Base-by-base conservation (phyloP, 352 stramenopile species). In the Globisporangium cederbergense region DNA sequence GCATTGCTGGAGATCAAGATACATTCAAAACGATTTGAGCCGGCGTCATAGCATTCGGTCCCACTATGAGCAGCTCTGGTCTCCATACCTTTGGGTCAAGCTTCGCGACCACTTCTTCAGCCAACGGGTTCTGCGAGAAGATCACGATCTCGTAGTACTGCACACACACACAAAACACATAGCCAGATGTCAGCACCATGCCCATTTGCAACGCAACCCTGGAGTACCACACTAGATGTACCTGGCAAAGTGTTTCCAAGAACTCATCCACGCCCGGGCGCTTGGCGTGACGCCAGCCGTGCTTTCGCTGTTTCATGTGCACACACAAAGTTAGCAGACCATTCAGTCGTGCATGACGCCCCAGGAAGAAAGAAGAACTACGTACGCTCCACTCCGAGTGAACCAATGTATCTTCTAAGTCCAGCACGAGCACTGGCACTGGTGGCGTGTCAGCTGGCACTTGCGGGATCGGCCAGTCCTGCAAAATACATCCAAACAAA, bases 331-430 rank as follows among this genome's bases (percentile, higher is more conserved):
- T 50, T 25, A 54, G 49, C 45, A 10, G 40, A 60, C 10, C 36
- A 61, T 52, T 30, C 5, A 46, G 14, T 46, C 40, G 4, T 46
- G 40, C 40, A 62, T 32, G 0, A 45, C 11, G 54, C 20, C 57
- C 40, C 34, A 16, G 13, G 7, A 34, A 0, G 28, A 30, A 71
- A 71, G 18, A 55, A 60, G n/a, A 28, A 16, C 7, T 2, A 88
- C 87, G 67, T 91, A 96, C 85, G 70, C 79, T 92, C 87, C 85
- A 96, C 62, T 96, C 87, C 10, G 87, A 96, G 60, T 96, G 87
- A 70, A 96, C 81, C 20, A 96, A 74, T 22, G 86, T 93, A 64
- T 96, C 87, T 76, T 96, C 87, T 1, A 96, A 72, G 13, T 91
- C 87, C n/a, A 96, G 64, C 28, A 96, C 84, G 10, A 96, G 75